These are phyloP conservation scores for Trametopsis cervina DNA, from an alignment of 768 basidiomycete species.

Conservation along the genomic window DNA sequence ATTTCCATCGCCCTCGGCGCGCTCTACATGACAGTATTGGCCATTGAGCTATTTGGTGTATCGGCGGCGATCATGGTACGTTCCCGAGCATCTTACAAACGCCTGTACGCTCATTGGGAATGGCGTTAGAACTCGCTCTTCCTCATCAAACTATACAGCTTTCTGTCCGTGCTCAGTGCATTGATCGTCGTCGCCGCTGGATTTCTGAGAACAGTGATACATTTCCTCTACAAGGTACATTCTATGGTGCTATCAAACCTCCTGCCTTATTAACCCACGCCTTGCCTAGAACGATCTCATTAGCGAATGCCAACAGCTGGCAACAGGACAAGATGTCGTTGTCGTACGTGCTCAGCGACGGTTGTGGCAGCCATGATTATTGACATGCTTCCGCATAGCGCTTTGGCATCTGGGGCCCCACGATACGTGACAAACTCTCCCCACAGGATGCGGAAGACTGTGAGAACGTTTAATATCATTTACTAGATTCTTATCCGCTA, in stretches of 20 bases:
- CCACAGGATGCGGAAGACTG: constrained; percentile 38
- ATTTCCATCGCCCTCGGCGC: constrained; percentile 56
- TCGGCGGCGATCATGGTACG: constrained; percentile 44
- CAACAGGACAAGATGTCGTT: constrained; percentile 26
- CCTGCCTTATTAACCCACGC: too few relatives aligned
- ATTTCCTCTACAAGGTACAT: constrained; percentile 62
- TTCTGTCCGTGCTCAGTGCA: constrained; percentile 38
- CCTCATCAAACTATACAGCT: constrained; percentile 50
- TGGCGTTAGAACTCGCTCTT: constrained; percentile 40
- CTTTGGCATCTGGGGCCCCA: constrained; percentile 26
- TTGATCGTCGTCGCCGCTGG: constrained; percentile 45
- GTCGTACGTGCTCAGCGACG: constrained; percentile 24
- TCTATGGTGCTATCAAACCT: too few relatives aligned
- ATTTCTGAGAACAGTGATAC: constrained; percentile 50
- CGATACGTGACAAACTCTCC: constrained; percentile 14
- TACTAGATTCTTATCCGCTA: constrained; percentile 5
- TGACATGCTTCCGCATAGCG: constrained; percentile 15
- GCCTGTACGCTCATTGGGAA: constrained; percentile 1
- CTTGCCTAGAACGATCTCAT: constrained; percentile 50
- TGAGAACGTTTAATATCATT: constrained; percentile 24
- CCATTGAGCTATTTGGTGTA: constrained; percentile 52
- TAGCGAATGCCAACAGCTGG: constrained; percentile 40
- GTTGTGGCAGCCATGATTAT: neutral
- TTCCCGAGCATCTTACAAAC: too few relatives aligned
- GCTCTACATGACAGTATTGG: constrained; percentile 43